Percentiles rank a stretch among this genome's conserved stretches.
These are phyloP conservation scores for Bromus sterilis DNA, from an alignment of 176 grass and related monocot genomes.

Conservation along the genomic window DNA sequence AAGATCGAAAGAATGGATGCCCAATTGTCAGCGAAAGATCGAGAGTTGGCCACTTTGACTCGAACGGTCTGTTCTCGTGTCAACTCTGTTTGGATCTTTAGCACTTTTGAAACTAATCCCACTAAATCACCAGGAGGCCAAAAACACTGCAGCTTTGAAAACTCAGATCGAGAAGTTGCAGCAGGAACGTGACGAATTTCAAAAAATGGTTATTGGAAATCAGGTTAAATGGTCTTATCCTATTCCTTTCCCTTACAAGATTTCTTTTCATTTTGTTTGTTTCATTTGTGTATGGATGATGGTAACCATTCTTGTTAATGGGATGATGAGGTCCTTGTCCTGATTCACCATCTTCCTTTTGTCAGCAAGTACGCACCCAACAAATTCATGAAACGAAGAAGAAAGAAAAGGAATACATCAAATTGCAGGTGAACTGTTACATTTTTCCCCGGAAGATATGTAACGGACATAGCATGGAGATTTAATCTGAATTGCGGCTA, in stretches of 20 bases:
- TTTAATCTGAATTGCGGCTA: background rate
- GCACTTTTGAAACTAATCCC: constrained; percentile 6
- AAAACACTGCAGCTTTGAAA: constrained; percentile 77
- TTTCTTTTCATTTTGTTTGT: background rate
- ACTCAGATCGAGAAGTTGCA: constrained; percentile 94
- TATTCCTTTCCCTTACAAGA: background rate
- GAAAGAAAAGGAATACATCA: constrained; percentile 97
- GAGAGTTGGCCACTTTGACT: constrained; percentile 86
- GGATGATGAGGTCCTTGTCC: background rate
- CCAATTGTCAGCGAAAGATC: constrained; percentile 86
- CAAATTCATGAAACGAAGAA: constrained; percentile 99
- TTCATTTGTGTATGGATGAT: background rate
- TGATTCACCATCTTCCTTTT: constrained; percentile 24
- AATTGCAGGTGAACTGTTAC: constrained; percentile 66
- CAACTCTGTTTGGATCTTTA: constrained; percentile 5
- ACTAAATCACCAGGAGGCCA: constrained; percentile 63
- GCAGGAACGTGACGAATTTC: constrained; percentile 96
- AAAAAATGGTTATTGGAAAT: constrained; percentile 99
- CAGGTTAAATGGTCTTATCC: constrained; percentile 45
- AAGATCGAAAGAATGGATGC: constrained; percentile 99
- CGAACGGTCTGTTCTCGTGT: constrained; percentile 46
- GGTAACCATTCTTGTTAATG: background rate
- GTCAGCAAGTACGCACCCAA: constrained; percentile 91
- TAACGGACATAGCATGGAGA: background rate
- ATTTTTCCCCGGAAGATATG: background rate